Base-by-base conservation (phyloP, 192 early-diverging fungal genomes). In the Coemansia sp. region DNA sequence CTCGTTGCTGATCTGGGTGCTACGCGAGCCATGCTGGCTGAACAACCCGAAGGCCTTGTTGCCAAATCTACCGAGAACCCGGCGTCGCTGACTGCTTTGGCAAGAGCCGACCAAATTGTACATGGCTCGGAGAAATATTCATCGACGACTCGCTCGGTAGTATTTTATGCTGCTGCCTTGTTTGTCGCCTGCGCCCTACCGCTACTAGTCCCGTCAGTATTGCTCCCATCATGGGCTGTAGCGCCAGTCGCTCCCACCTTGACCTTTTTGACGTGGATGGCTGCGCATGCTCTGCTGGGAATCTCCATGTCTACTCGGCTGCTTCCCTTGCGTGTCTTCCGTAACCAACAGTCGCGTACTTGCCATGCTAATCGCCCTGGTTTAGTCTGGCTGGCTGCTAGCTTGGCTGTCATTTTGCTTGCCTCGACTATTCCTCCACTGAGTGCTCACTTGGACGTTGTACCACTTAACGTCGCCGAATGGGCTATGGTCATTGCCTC, bases 241-340 rank as follows among this genome's bases (percentile, higher is more conserved):
- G 74, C 62, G 7, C 70, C 73, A 1, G 66, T 81, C 4, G 78
- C 78, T 19, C 78, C 78, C 1, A 75, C 78, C 17, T 38, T 81
- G 57, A 64, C 71, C 27, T 81, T 81, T 38, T 51, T 76, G 37
- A 81, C 78, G 8, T 81, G 74, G 74, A 66, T 81, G 57, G 10
- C 65, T 14, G 74, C 78, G 0, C 78, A 81, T 32, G 23, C 64
- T 31, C 67, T 81, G 15, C 63, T 81, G 32, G 78, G 74, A n/a
- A 72, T 64, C 15, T 64, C 73, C 7, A 69, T 81, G 73, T 67
- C 67, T 11, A 81, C 78, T 4, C 41, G 36, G 9, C 57, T 76
- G 17, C 70, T 81, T 11, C 78, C 78, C 0, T 44, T 81, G 55
- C 66, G 70, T 5, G 38, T 67, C 45, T 63, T 55, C 51, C 51